phyloP scores from a whole-genome alignment of 257 asterid species.

The Forsythia suspensa region DNA sequence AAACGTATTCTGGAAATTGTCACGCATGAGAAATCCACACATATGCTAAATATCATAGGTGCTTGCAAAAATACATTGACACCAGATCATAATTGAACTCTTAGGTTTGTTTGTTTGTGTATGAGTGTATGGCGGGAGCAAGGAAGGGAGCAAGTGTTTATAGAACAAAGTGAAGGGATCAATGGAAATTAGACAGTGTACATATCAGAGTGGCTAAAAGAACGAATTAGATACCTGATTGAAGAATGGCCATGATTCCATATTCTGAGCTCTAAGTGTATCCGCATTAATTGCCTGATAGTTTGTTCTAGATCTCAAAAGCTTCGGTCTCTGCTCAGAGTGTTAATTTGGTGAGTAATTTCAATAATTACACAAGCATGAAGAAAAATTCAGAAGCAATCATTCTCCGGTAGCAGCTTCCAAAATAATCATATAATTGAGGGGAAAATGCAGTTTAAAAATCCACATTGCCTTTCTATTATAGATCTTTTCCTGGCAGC shows the following conservation, averaged over 20 bases:
- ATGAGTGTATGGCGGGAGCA: too few species aligned
- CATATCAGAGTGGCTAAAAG: not conserved
- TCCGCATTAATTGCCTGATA: constrained; percentile 51
- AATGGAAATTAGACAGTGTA: too few species aligned
- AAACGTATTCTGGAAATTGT: too few species aligned
- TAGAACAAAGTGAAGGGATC: not conserved
- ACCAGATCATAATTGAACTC: too few species aligned
- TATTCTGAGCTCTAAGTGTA: constrained; percentile 52
- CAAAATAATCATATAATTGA: not conserved
- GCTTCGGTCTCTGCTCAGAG: constrained; percentile 43
- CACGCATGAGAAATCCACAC: too few species aligned
- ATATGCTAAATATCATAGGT: too few species aligned
- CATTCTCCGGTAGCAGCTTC: too few species aligned
- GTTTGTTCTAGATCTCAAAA: constrained; percentile 40
- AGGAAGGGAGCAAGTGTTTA: not conserved
- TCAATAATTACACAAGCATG: not conserved
- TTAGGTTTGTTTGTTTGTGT: too few species aligned
- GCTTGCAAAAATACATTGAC: too few species aligned
- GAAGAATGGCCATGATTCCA: constrained; percentile 52
- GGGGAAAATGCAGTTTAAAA: not conserved
- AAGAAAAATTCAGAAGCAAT: not conserved
- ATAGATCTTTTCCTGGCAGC: too few species aligned
- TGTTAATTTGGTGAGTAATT: not conserved
- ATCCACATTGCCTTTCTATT: not conserved
- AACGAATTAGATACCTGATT: constrained; percentile 31